Evolutionary conservation across 768 basidiomycete species (phyloP).

Genomic region (Boletus subcaerulescens): DNA sequence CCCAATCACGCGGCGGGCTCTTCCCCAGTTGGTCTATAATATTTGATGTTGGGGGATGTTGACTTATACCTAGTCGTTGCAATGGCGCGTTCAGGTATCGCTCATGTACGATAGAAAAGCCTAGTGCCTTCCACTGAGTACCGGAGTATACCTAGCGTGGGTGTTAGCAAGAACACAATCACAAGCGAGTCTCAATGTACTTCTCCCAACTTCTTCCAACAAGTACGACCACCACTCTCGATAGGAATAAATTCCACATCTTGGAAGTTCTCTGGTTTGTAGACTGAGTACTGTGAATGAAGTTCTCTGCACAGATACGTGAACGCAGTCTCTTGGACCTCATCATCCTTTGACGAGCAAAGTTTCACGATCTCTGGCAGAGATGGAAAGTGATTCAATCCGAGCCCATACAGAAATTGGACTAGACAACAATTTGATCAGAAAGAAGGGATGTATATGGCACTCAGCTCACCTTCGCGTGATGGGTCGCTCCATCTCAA

Average conservation of each 20-base stretch:
- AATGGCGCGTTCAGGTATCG: conserved; percentile 44
- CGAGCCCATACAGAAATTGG: conserved; percentile 69
- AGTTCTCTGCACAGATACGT: conserved; percentile 77
- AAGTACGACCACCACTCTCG: conserved; percentile 40
- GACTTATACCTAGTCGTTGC: conserved; percentile 62
- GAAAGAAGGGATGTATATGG: background rate
- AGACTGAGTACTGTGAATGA: conserved; percentile 50
- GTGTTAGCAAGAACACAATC: background rate
- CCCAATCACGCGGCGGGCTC: conserved; percentile 53
- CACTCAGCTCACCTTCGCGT: conserved; percentile 62
- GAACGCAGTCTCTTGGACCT: conserved; percentile 55
- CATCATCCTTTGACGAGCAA: conserved; percentile 52
- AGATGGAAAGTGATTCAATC: conserved; percentile 61
- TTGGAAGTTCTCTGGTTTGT: conserved; percentile 48
- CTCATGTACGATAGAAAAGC: conserved; percentile 64
- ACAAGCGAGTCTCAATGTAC: conserved; percentile 33
- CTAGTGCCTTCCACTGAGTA: conserved; percentile 61
- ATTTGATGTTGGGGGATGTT: conserved; percentile 57
- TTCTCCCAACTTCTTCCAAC: conserved; percentile 62
- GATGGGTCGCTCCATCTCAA: conserved; percentile 72
- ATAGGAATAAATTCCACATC: conserved; percentile 77
- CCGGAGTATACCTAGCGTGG: conserved; percentile 61
- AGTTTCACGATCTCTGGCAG: conserved; percentile 61
- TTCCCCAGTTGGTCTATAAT: conserved; percentile 54
- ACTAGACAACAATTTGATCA: conserved; percentile 35